Evolutionary conservation across 2,329 filamentous ascomycete species (phyloP), one percentile per base, ranked within the genome.

Genomic region (Colletotrichum eleusines): DNA sequence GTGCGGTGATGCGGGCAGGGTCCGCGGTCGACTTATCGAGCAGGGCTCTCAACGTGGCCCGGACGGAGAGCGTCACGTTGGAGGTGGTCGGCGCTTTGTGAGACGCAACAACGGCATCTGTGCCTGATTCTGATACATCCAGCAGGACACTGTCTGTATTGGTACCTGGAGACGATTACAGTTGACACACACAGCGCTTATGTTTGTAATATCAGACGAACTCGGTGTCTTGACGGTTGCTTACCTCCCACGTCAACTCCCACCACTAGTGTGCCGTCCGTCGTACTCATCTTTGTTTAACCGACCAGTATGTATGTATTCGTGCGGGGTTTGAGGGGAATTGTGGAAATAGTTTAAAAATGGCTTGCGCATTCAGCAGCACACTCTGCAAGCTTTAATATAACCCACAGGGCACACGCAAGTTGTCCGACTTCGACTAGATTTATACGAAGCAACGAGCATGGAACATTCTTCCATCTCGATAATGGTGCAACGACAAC

Each of bases 131-230:
- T 2, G 69, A 73, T 18, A 73, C 62, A 69, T 88, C 84, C 20
- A 88, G 78, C 23, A 87, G 78, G 31, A 86, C 85, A 16, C 84
- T 85, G 66, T 88, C 86, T 8, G 86, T 88, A 73, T 87, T 88
- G 57, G 86, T 88, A 33, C 84, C 85, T 73, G 51, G 12, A n/a
- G n/a, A n/a, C n/a, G 1, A 26, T 18, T 8, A 16, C 14, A 16
- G 40, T 64, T 8, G 48, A 6, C 18, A 7, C 3, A 18, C 16
- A 12, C n/a, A 8, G n/a, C 2, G n/a, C n/a, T n/a, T n/a, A n/a
- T n/a, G n/a, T n/a, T 31, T 20, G 5, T 11, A 23, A 23, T 11
- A 26, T 59, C 8, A 6, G 23, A 23, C 6, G 28, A 31, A 28
- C n/a, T 26, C 12, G 62, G 38, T 4, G 28, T 23, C 46, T n/a